phyloP scores from a whole-genome alignment of 768 basidiomycete genomes.

The Leucocoprinus sp. region DNA sequence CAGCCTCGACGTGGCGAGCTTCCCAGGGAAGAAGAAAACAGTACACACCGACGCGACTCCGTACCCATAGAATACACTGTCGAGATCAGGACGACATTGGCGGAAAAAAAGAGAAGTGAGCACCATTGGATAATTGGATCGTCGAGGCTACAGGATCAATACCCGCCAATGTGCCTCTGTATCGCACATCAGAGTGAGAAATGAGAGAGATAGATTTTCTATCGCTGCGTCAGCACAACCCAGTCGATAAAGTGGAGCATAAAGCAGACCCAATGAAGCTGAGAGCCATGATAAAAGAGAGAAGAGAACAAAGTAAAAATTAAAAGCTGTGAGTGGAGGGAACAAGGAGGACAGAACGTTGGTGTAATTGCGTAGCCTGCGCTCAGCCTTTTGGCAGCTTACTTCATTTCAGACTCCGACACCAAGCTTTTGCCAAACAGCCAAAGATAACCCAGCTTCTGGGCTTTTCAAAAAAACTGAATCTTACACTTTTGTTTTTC shows the following conservation, averaged over 20 bases:
- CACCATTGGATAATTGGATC: conserved; percentile 83
- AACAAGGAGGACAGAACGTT: conserved; percentile 7
- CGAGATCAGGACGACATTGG: conserved; percentile 3
- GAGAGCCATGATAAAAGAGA: conserved; percentile 41
- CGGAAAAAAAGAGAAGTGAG: conserved; percentile 3
- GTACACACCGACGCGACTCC: conserved; percentile 66
- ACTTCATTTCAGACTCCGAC: conserved; percentile 21
- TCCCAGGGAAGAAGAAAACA: too few species aligned
- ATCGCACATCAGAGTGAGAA: conserved; percentile 86
- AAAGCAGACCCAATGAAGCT: conserved; percentile 64
- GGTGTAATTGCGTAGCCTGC: too few species aligned
- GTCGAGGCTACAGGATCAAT: conserved; percentile 83
- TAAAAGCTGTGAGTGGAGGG: conserved; percentile 11
- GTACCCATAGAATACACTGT: conserved; percentile 85
- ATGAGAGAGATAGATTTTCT: conserved; percentile 87
- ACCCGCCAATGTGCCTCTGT: conserved; percentile 79
- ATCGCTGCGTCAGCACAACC: conserved; percentile 11
- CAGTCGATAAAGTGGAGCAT: too few species aligned
- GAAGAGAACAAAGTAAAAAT: conserved; percentile 14
- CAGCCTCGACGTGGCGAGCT: too few species aligned
- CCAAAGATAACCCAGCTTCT: background rate
- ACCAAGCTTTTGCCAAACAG: conserved; percentile 8
- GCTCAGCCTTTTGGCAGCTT: conserved; percentile 25
- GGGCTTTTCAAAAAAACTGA: background rate
- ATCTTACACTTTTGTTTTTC: too few species aligned